A percentile compares a stretch with the other conserved stretches of the same genome.
phyloP scores from a whole-genome alignment of 768 basidiomycete genomes.

The Lentinula lateritia region DNA sequence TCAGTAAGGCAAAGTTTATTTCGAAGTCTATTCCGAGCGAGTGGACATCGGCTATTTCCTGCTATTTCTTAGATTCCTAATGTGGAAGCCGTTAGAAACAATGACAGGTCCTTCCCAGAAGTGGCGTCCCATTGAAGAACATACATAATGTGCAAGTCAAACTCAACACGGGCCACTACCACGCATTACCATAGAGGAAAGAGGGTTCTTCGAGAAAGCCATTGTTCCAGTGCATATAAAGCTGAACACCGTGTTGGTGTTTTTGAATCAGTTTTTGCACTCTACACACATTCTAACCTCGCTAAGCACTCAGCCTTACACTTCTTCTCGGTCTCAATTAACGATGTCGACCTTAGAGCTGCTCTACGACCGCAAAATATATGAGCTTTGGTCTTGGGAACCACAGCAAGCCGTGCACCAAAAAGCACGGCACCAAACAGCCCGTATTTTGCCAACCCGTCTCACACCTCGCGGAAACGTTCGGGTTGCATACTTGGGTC shows the following conservation, averaged over 20 bases:
- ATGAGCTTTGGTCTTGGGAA: slow-evolving; percentile 24
- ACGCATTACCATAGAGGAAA: background rate
- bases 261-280: background rate
- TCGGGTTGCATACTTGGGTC: background rate
- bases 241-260: background rate
- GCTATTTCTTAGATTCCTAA: background rate
- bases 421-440: slow-evolving; percentile 19
- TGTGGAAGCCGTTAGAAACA: background rate
- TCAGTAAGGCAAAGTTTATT: background rate
- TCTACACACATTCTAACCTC: background rate
- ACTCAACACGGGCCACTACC: background rate
- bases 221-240: background rate
- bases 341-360: slow-evolving; percentile 22
- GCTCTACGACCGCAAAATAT: slow-evolving; percentile 15
- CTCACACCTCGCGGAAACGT: background rate
- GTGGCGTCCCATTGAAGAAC: background rate
- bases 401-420: slow-evolving; percentile 12
- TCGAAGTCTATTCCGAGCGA: too few relatives aligned
- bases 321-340: background rate
- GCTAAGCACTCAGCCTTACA: too few relatives aligned
- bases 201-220: background rate
- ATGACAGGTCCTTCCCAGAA: background rate
- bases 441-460: slow-evolving; percentile 8
- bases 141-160: background rate
- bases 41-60: background rate